Conservation (phyloP, 2,329 filamentous ascomycete species). For the Epichloe elymi region DNA sequence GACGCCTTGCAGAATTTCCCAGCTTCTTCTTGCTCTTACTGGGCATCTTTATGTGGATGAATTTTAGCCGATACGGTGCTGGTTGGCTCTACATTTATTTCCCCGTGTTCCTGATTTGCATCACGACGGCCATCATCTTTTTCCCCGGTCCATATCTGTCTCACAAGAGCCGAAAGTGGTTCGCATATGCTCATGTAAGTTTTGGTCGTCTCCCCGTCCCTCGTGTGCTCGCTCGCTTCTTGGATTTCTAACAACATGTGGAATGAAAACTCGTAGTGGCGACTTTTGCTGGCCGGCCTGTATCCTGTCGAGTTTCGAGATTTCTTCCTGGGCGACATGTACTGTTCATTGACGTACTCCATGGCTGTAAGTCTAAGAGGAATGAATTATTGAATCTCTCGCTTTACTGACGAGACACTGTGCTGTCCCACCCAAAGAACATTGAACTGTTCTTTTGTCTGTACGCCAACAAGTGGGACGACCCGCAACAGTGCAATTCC, state of each 20-base stretch:
- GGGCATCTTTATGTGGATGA: slow-evolving; percentile 77
- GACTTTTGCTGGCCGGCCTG: slow-evolving; percentile 68
- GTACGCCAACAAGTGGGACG: slow-evolving; percentile 65
- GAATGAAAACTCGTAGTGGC: slow-evolving; percentile 43
- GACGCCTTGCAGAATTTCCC: slow-evolving; percentile 74
- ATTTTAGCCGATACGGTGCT: slow-evolving; percentile 59
- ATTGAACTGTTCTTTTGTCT: slow-evolving; percentile 89
- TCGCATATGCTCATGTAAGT: slow-evolving; percentile 75
- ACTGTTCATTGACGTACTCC: slow-evolving; percentile 86
- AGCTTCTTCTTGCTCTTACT: slow-evolving; percentile 69
- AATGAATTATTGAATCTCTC: neutral
- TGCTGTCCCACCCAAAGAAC: slow-evolving; percentile 41
- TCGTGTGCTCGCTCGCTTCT: neutral
- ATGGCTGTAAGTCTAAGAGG: slow-evolving; percentile 52
- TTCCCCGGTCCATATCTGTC: slow-evolving; percentile 64
- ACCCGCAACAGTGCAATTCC: slow-evolving; percentile 71
- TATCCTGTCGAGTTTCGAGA: slow-evolving; percentile 95
- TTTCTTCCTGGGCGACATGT: slow-evolving; percentile 96
- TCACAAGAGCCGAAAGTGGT: slow-evolving; percentile 68
- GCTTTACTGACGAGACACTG: neutral
- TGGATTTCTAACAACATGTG: neutral
- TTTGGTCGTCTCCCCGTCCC: neutral
- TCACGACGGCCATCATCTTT: slow-evolving; percentile 58
- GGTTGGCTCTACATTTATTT: slow-evolving; percentile 70
- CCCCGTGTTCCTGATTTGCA: slow-evolving; percentile 62